phyloP scores from a whole-genome alignment of 2,329 filamentous ascomycete genomes.

The Curvularia eragrostidis region DNA sequence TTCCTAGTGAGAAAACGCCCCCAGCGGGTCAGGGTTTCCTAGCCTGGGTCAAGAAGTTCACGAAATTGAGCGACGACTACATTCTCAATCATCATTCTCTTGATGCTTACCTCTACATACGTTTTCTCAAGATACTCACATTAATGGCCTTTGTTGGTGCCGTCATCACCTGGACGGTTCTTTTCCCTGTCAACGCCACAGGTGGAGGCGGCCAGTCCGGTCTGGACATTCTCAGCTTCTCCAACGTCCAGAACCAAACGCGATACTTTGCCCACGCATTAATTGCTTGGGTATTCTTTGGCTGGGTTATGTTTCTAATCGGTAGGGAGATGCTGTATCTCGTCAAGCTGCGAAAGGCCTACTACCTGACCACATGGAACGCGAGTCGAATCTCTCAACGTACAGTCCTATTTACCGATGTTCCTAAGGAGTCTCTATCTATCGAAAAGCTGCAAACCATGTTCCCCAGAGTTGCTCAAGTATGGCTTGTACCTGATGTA shows the following conservation, averaged over 20 bases:
- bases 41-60: conserved; percentile 60
- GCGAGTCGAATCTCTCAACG: conserved; percentile 55
- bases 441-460: conserved; percentile 50
- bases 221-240: conserved; percentile 44
- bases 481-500: conserved; percentile 57
- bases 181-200: conserved; percentile 56
- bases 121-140: conserved; percentile 55
- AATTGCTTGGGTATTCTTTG: conserved; percentile 54
- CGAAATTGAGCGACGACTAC: conserved; percentile 52
- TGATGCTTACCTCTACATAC: conserved; percentile 57
- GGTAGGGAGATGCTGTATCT: conserved; percentile 55
- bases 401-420: conserved; percentile 58
- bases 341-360: conserved; percentile 57
- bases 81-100: conserved; percentile 58
- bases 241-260: conserved; percentile 26
- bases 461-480: conserved; percentile 49
- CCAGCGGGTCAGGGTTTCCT: conserved; percentile 54
- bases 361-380: conserved; percentile 53
- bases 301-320: conserved; percentile 54
- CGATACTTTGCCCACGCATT: conserved; percentile 55
- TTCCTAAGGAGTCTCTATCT: conserved; percentile 49
- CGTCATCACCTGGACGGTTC: conserved; percentile 54
- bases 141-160: conserved; percentile 54
- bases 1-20: conserved; percentile 49
- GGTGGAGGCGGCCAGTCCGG: conserved; percentile 46